phyloP scores from a whole-genome alignment of 2,329 filamentous ascomycete genomes.

The Apiospora arundinis region DNA sequence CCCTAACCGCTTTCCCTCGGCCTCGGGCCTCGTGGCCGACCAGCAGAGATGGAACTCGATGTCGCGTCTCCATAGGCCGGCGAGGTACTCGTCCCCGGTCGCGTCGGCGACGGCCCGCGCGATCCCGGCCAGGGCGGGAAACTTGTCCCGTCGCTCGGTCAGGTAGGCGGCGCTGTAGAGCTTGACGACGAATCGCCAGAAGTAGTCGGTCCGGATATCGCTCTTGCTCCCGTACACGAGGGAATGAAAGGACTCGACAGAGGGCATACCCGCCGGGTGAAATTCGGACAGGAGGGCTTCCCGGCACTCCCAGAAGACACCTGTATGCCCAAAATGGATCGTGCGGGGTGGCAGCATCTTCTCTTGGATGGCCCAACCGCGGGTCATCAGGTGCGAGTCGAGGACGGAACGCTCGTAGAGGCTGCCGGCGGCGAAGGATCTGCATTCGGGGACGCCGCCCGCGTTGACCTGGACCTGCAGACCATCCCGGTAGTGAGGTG shows the following conservation, averaged over 20 bases:
- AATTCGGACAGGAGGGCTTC: background rate
- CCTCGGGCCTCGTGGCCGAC: too few relatives aligned
- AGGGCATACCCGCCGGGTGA: too few relatives aligned
- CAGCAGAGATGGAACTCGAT: slow-evolving; percentile 15
- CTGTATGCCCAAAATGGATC: background rate
- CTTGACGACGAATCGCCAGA: background rate
- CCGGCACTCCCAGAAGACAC: slow-evolving; percentile 20
- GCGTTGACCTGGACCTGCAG: background rate
- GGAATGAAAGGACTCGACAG: too few relatives aligned
- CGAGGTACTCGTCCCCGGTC: slow-evolving; percentile 16
- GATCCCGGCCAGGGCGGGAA: slow-evolving; percentile 19
- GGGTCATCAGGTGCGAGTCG: background rate
- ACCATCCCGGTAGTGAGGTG: background rate
- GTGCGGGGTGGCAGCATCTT: slow-evolving; percentile 1
- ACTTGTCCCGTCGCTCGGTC: background rate
- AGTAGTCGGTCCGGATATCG: background rate
- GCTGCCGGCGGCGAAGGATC: too few relatives aligned
- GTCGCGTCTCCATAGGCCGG: slow-evolving; percentile 2
- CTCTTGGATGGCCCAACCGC: slow-evolving; percentile 14
- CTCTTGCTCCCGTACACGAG: background rate
- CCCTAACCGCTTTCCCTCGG: too few relatives aligned
- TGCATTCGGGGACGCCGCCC: too few relatives aligned
- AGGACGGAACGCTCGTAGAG: background rate
- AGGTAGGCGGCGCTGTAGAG: background rate
- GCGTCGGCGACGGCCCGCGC: background rate